Conservation (phyloP, 2,329 filamentous ascomycete species). For the Aspergillus cejpii region DNA sequence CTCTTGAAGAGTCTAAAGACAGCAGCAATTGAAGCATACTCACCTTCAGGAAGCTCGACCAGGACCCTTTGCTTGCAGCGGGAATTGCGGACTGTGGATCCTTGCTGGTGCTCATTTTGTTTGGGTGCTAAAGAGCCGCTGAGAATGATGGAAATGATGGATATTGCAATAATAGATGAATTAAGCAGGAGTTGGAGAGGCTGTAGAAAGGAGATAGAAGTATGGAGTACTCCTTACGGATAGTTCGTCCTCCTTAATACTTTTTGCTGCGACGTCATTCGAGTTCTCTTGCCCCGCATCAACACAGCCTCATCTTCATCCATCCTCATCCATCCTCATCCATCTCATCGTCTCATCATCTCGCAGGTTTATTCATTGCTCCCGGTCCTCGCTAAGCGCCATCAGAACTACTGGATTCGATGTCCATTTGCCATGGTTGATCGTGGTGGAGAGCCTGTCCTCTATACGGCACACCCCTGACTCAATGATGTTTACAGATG, state of each 20-base stretch:
- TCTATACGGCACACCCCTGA: too few species aligned
- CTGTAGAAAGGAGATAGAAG: background rate
- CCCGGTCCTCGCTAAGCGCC: background rate
- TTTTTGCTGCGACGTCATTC: conserved; percentile 4
- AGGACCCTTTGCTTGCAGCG: conserved; percentile 40
- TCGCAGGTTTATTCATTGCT: background rate
- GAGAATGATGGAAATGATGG: background rate
- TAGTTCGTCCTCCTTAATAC: too few species aligned
- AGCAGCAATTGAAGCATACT: conserved; percentile 1
- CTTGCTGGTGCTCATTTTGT: conserved; percentile 30
- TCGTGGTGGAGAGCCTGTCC: too few species aligned
- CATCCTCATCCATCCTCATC: background rate
- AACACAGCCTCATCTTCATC: background rate
- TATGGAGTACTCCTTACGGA: too few species aligned
- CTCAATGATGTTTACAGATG: too few species aligned
- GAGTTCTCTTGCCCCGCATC: background rate
- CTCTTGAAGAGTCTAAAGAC: background rate
- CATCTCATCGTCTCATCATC: background rate
- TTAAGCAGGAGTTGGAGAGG: conserved; percentile 2
- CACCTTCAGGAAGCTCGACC: conserved; percentile 46
- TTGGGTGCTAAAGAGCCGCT: too few species aligned
- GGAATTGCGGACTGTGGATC: conserved; percentile 39
- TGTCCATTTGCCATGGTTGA: background rate
- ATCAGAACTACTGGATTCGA: background rate
- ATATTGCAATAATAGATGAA: too few species aligned